Evolutionary conservation across 1,284 basidiomycete species (phyloP).

Genomic region (Golubevia pallescens): DNA sequence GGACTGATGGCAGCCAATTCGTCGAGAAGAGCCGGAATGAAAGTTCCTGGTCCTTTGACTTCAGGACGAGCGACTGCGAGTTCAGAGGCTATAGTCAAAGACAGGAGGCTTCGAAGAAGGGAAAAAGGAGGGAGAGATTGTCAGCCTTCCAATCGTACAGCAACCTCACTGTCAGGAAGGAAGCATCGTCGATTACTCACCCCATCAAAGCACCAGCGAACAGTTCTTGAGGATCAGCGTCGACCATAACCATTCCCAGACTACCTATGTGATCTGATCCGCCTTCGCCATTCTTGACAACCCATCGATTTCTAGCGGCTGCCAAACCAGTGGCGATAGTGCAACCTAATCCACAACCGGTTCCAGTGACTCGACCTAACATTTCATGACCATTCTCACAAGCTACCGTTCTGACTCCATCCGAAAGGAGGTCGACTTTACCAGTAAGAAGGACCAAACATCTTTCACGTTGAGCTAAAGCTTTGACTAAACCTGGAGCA

Average conservation of each 20-base stretch:
- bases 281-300: not conserved
- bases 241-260: conserved; percentile 19
- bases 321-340: conserved; percentile 43
- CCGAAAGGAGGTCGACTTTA: conserved; percentile 50
- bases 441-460: conserved; percentile 54
- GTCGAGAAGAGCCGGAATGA: conserved; percentile 85
- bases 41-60: conserved; percentile 84
- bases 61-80: conserved; percentile 74
- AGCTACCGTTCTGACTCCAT: conserved; percentile 34
- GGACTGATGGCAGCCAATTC: conserved; percentile 69
- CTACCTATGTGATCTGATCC: not conserved
- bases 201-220: conserved; percentile 46
- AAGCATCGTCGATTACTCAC: conserved; percentile 1
- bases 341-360: conserved; percentile 52
- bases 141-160: too few relatives aligned
- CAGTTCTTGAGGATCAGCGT: conserved; percentile 23
- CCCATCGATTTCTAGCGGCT: conserved; percentile 22
- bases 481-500: conserved; percentile 27
- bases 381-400: conserved; percentile 42
- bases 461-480: conserved; percentile 37
- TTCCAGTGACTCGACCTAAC: conserved; percentile 46
- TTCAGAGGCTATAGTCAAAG: conserved; percentile 83
- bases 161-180: too few relatives aligned
- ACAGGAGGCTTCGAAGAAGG: conserved; percentile 71
- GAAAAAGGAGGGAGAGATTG: too few relatives aligned